Conservation (phyloP, 148 eudicot species). For the Heliamphora exappendiculata region DNA sequence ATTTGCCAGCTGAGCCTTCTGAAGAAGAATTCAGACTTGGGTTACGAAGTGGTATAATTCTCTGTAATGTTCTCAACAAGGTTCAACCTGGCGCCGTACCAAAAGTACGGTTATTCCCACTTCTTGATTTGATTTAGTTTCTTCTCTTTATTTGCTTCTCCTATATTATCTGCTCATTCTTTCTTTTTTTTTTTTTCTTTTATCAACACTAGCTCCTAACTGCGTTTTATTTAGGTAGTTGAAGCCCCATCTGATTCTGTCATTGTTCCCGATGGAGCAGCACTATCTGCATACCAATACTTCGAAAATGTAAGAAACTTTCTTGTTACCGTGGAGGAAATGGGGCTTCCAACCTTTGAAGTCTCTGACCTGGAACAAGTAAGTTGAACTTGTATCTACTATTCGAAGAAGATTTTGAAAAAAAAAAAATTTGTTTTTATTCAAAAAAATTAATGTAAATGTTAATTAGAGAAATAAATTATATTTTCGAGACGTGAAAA, state of each 20-base stretch:
- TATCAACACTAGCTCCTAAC: too few relatives aligned
- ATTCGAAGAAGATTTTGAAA: background rate
- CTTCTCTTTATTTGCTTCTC: background rate
- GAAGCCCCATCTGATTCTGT: constrained; percentile 61
- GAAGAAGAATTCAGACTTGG: constrained; percentile 88
- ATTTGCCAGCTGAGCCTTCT: constrained; percentile 89
- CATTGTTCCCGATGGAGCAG: constrained; percentile 73
- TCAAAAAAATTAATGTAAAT: background rate
- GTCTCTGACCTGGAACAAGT: constrained; percentile 94
- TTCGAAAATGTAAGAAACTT: constrained; percentile 86
- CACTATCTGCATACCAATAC: constrained; percentile 77
- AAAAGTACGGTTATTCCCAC: constrained; percentile 40
- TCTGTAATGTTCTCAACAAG: constrained; percentile 87
- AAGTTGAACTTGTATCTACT: background rate
- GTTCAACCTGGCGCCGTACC: constrained; percentile 64
- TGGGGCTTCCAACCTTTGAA: constrained; percentile 86
- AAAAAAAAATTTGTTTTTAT: too few relatives aligned
- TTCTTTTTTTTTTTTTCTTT: background rate
- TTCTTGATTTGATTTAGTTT: background rate
- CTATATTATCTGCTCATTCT: background rate
- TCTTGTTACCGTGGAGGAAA: constrained; percentile 59
- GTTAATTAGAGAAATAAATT: too few relatives aligned
- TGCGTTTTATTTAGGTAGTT: constrained; percentile 43
- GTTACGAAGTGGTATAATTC: constrained; percentile 78
- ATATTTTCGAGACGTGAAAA: too few relatives aligned